Percentiles rank a stretch among this genome's conserved stretches.
These are phyloP conservation scores for Candida oleophila DNA, from an alignment of 805 yeast species.

Conservation along the genomic window DNA sequence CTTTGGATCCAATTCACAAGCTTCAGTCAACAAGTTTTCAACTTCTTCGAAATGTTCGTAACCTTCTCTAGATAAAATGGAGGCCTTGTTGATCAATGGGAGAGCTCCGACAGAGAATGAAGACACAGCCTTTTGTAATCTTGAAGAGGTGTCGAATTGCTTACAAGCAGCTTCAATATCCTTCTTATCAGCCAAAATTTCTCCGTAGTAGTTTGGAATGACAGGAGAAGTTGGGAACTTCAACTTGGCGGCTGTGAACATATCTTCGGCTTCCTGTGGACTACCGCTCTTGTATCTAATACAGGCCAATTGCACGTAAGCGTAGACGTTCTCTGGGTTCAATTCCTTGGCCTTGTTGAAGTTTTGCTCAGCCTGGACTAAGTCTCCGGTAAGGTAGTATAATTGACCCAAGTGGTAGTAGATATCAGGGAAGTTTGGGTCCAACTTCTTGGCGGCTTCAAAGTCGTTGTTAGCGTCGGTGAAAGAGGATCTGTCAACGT, in stretches of 20 bases:
- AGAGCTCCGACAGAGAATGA: slow-evolving; percentile 80
- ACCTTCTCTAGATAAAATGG: slow-evolving; percentile 58
- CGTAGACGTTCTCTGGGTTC: slow-evolving; percentile 74
- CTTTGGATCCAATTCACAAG: slow-evolving; percentile 80
- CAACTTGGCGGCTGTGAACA: slow-evolving; percentile 67
- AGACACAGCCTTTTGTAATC: slow-evolving; percentile 70
- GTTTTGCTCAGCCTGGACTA: slow-evolving; percentile 67
- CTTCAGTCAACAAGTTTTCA: slow-evolving; percentile 64
- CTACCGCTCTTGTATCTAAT: slow-evolving; percentile 78
- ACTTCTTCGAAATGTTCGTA: slow-evolving; percentile 53
- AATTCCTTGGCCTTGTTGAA: slow-evolving; percentile 74
- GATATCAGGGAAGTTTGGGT: slow-evolving; percentile 74
- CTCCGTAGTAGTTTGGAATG: slow-evolving; percentile 94
- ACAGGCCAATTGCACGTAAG: slow-evolving; percentile 92
- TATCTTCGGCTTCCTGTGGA: slow-evolving; percentile 56
- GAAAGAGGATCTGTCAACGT: slow-evolving; percentile 73
- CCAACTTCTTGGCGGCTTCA: slow-evolving; percentile 63
- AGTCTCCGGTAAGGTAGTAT: slow-evolving; percentile 75
- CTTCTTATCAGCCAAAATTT: slow-evolving; percentile 80
- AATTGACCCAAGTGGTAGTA: slow-evolving; percentile 96
- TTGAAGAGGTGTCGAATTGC: slow-evolving; percentile 83
- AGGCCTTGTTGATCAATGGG: slow-evolving; percentile 88
- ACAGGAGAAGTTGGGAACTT: slow-evolving; percentile 86
- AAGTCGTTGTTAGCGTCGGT: slow-evolving; percentile 64
- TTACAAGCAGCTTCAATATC: slow-evolving; percentile 69